Evolutionary conservation across 1,284 basidiomycete genomes (phyloP), one percentile per base, ranked within the genome.

Genomic region (Chalciporus sp.): DNA sequence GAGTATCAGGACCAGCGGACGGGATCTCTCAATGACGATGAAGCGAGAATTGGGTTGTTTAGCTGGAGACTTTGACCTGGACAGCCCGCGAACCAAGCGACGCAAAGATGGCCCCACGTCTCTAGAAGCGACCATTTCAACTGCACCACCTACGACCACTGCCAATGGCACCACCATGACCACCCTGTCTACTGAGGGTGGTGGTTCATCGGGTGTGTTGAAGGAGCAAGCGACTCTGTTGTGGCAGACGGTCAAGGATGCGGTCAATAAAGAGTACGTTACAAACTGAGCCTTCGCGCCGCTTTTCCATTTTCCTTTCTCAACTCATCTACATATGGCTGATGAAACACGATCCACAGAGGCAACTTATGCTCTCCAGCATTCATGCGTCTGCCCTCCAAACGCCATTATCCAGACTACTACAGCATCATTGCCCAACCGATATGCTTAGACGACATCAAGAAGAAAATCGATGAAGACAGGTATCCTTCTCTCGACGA

Each of bases 401-500:
- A 86, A 69, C 81, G 83, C 53, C 77, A 81, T 57, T 94, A 95
- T 71, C 86, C 94, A n/a, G 94, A 96, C 76, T 98, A 98, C 74
- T 97, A 93, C 72, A 69, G 73, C 44, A 62, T 85, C 62, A 92
- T 93, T 67, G 75, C 82, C 56, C 74, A 80, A 43, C 95, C 95
- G 31, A 88, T 96, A 61, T 86, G 92, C 26, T 78, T 97, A 51
- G 88, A 92, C 48, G 89, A 95, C 60, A 92, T 98, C 72, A 91
- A 90, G 79, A 82, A 80, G 61, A 82, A 86, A 64, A 81, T 96
- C 48, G 83, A 91, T 47, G 74, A 76, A 43, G 74, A 80, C 52
- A 68, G 67, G 33, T 98, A 96, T 68, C 64, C 77, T 14, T 79
- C 84, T 7, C 77, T 92, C 40, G 82, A 89, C 46, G 84, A 83